phyloP scores from a whole-genome alignment of 2,329 filamentous ascomycete species.

The Exophiala phaeomuriformis region DNA sequence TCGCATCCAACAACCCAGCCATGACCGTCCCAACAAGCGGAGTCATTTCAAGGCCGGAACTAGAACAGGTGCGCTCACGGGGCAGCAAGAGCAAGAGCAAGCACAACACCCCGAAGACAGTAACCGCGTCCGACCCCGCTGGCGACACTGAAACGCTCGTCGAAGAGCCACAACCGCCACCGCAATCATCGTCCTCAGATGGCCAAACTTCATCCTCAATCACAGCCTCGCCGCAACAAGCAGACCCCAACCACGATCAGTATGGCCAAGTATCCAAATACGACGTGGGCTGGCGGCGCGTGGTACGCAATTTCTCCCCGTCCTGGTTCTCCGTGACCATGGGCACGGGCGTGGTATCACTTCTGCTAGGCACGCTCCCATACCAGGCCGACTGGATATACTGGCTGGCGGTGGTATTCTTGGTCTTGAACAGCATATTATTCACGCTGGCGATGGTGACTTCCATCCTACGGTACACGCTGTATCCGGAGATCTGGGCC shows the following conservation, averaged over 20 bases:
- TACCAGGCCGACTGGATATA: constrained; percentile 53
- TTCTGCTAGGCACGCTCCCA: constrained; percentile 56
- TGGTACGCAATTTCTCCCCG: constrained; percentile 37
- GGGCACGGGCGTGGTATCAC: constrained; percentile 61
- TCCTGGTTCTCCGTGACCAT: constrained; percentile 56
- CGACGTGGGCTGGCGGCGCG: constrained; percentile 33
- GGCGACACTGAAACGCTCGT: constrained; percentile 4
- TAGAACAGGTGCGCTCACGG: constrained; percentile 8
- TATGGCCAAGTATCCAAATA: constrained; percentile 29
- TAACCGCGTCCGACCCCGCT: constrained; percentile 1
- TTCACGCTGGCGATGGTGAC: constrained; percentile 45
- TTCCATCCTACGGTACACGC: constrained; percentile 52
- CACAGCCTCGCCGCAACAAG: not conserved
- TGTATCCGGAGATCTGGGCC: constrained; percentile 60
- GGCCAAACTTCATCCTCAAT: not conserved
- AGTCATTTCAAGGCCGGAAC: constrained; percentile 3
- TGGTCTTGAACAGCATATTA: constrained; percentile 52
- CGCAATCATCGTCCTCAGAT: not conserved
- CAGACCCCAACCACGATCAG: not conserved
- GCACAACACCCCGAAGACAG: not conserved
- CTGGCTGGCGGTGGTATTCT: constrained; percentile 55
- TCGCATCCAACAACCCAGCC: constrained; percentile 26
- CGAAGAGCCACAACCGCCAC: not conserved
- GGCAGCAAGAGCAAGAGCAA: not conserved
- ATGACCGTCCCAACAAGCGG: constrained; percentile 21